Conservation (phyloP, 192 early-diverging fungal genomes). For the Backusella sp. region DNA sequence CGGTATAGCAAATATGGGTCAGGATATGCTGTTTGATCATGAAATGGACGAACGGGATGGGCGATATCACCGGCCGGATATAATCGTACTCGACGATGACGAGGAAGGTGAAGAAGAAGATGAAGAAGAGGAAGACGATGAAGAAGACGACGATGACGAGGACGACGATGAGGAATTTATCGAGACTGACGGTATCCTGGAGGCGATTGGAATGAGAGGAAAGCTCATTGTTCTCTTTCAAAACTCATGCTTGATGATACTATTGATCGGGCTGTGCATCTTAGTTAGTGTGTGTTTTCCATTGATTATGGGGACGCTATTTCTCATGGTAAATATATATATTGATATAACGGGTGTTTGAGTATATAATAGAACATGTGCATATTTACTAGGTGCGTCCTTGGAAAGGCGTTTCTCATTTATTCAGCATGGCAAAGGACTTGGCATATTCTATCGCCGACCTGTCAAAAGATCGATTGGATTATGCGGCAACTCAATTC, state of each 20-base stretch:
- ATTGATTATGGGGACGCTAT: constrained; percentile 54
- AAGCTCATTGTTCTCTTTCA: constrained; percentile 72
- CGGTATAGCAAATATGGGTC: background rate
- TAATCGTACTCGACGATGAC: too few relatives aligned
- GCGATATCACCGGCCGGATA: background rate
- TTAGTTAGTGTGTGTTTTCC: constrained; percentile 71
- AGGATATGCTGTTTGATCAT: background rate
- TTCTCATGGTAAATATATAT: constrained; percentile 39
- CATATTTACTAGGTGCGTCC: background rate
- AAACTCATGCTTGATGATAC: constrained; percentile 75
- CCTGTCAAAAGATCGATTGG: background rate
- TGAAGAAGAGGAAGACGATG: background rate
- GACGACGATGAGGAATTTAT: constrained; percentile 54
- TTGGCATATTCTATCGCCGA: background rate
- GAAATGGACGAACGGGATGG: background rate
- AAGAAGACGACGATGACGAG: constrained; percentile 22
- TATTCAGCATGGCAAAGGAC: background rate
- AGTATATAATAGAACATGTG: background rate
- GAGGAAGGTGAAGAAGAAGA: background rate
- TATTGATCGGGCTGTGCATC: constrained; percentile 70
- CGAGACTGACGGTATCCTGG: constrained; percentile 68
- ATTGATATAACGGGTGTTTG: background rate
- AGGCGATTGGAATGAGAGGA: constrained; percentile 85
- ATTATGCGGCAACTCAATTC: background rate
- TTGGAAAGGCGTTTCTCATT: background rate